Evolutionary conservation across 371 early-diverging fungal genomes (phyloP).

Genomic region (Nematocida homosporus): DNA sequence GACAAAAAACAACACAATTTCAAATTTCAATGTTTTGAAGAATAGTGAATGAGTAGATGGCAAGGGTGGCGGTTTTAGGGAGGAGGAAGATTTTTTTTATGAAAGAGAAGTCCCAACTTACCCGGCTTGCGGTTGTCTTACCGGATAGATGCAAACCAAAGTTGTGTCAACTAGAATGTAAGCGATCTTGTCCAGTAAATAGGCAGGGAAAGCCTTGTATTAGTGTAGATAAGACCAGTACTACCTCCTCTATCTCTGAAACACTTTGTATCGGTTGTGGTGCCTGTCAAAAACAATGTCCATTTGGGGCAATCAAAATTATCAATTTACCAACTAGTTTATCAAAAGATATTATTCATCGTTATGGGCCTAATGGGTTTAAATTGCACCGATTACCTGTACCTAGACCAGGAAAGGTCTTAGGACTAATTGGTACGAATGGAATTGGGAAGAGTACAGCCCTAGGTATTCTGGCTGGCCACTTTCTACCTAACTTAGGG

Average conservation of each 20-base stretch:
- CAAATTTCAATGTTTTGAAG: not conserved
- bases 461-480: slow-evolving; percentile 87
- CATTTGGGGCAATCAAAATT: slow-evolving; percentile 92
- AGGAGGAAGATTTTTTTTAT: slow-evolving; percentile 29
- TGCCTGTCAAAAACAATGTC: slow-evolving; percentile 97
- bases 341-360: slow-evolving; percentile 87
- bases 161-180: slow-evolving; percentile 96
- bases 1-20: not conserved
- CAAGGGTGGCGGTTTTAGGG: not conserved
- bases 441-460: slow-evolving; percentile 96
- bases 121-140: slow-evolving; percentile 89
- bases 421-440: slow-evolving; percentile 97
- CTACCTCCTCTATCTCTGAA: slow-evolving; percentile 79
- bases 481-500: slow-evolving; percentile 95
- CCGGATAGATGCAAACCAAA: slow-evolving; percentile 96
- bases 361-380: slow-evolving; percentile 94
- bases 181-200: slow-evolving; percentile 78
- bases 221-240: slow-evolving; percentile 69
- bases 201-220: slow-evolving; percentile 71
- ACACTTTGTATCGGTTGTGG: slow-evolving; percentile 97
- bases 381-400: slow-evolving; percentile 96
- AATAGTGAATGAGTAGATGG: no score
- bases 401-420: slow-evolving; percentile 90
- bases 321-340: slow-evolving; percentile 96
- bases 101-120: slow-evolving; percentile 71